Percentiles rank a stretch among this genome's conserved stretches.
phyloP scores from a whole-genome alignment of 306 rosid species.

The Lathyrus tuberosus region DNA sequence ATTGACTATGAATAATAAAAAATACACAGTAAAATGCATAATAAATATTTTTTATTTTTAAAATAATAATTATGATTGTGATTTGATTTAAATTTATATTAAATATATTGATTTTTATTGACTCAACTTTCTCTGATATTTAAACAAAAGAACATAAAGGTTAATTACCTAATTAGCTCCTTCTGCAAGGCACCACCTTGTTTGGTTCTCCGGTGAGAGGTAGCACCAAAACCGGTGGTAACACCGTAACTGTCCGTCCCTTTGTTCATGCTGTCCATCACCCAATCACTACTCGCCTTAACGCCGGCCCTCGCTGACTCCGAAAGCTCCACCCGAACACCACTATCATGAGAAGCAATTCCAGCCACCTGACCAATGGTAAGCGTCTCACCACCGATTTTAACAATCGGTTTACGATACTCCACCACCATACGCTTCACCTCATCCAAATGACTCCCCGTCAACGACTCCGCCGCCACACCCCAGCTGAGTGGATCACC shows the following conservation, averaged over 20 bases:
- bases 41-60: too few species aligned
- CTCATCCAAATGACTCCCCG: constrained; percentile 83
- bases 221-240: constrained; percentile 95
- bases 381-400: constrained; percentile 68
- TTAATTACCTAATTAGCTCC: constrained; percentile 73
- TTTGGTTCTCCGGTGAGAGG: constrained; percentile 82
- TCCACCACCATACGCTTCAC: constrained; percentile 91
- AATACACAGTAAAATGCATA: too few species aligned
- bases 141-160: background rate
- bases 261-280: constrained; percentile 71
- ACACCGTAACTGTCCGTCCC: constrained; percentile 91
- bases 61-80: too few species aligned
- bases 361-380: constrained; percentile 88
- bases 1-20: too few species aligned
- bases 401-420: constrained; percentile 61
- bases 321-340: constrained; percentile 60
- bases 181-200: constrained; percentile 92
- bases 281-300: constrained; percentile 96
- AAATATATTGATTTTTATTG: too few species aligned
- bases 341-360: constrained; percentile 50
- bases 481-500: constrained; percentile 80
- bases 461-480: constrained; percentile 55
- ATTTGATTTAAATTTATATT: too few species aligned
- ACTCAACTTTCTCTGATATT: too few species aligned
- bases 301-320: constrained; percentile 73